phyloP scores from a whole-genome alignment of 1,284 basidiomycete species.

The Fistulinella cinereoalba region DNA sequence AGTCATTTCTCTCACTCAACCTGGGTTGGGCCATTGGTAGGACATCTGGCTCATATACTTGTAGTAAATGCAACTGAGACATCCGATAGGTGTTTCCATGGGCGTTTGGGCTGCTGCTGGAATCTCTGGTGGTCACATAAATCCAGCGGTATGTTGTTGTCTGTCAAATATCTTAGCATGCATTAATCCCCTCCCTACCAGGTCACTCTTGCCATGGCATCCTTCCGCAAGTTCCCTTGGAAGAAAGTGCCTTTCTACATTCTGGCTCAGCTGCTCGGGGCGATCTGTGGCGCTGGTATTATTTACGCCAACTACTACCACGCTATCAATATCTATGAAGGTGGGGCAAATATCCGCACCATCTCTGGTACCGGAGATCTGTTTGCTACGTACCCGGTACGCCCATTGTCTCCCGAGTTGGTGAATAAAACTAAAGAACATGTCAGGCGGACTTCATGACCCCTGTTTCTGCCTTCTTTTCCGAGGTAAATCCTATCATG shows the following conservation, averaged over 20 bases:
- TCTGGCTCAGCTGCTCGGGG: conserved; percentile 70
- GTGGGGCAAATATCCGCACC: conserved; percentile 57
- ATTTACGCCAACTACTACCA: conserved; percentile 77
- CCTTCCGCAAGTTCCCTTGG: conserved; percentile 74
- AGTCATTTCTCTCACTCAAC: conserved; percentile 59
- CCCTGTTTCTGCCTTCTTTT: conserved; percentile 56
- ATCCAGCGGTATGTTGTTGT: conserved; percentile 56
- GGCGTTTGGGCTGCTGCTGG: conserved; percentile 67
- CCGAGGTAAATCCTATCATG: conserved; percentile 39
- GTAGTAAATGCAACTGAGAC: conserved; percentile 3
- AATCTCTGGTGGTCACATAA: conserved; percentile 76
- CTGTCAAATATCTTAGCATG: conserved; percentile 11
- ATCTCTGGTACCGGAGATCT: conserved; percentile 62
- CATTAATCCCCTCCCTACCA: conserved; percentile 22
- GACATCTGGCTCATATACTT: conserved; percentile 9
- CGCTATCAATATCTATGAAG: conserved; percentile 71
- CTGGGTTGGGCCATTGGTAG: conserved; percentile 68
- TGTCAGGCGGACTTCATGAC: conserved; percentile 56
- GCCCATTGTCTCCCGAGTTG: conserved; percentile 20
- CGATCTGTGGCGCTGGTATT: conserved; percentile 60
- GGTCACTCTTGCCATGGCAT: conserved; percentile 67
- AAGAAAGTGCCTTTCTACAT: conserved; percentile 75
- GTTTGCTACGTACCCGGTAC: conserved; percentile 70
- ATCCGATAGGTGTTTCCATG: conserved; percentile 44
- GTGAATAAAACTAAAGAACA: conserved; percentile 14